A percentile compares a stretch with the other conserved stretches of the same genome.
phyloP scores from a whole-genome alignment of 2,329 filamentous ascomycete species.

The Diplodia mutila region DNA sequence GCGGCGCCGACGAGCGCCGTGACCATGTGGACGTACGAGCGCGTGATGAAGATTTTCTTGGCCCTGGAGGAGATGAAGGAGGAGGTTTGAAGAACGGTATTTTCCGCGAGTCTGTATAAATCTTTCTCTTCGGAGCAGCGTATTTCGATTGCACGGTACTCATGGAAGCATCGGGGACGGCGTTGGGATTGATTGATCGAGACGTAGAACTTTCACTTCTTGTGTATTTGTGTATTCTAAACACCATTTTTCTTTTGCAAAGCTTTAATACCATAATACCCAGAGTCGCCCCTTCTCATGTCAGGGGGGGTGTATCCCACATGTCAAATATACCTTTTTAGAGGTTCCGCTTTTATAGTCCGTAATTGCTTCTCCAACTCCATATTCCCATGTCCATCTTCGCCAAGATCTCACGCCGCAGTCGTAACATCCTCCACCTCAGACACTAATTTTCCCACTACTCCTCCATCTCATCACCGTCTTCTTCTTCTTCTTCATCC shows the following conservation, averaged over 20 bases:
- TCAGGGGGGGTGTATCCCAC: not conserved
- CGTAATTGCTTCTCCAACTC: not conserved
- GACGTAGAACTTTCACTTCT: not conserved
- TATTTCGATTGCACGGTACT: not conserved
- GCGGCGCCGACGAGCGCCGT: slow-evolving; percentile 90
- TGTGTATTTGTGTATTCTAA: not conserved
- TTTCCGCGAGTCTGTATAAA: too few relatives aligned
- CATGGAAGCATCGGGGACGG: not conserved
- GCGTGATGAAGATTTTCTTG: slow-evolving; percentile 55
- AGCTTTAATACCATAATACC: not conserved
- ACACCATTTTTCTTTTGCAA: not conserved
- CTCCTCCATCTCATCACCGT: slow-evolving; percentile 9
- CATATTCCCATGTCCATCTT: not conserved
- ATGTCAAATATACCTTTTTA: not conserved
- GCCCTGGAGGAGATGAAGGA: slow-evolving; percentile 10
- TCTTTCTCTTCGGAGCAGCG: not conserved
- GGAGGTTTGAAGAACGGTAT: not conserved
- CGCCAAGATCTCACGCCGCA: not conserved
- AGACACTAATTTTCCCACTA: not conserved
- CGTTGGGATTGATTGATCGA: not conserved
- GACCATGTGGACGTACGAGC: slow-evolving; percentile 94
- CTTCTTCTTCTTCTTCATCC: slow-evolving; percentile 39
- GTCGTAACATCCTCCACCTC: not conserved
- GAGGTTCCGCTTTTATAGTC: not conserved
- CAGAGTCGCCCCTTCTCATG: not conserved